Percentiles rank a stretch among this genome's conserved stretches.
These are phyloP conservation scores for Amaranthus palmeri DNA, from an alignment of 148 eudicot genomes.

Conservation along the genomic window DNA sequence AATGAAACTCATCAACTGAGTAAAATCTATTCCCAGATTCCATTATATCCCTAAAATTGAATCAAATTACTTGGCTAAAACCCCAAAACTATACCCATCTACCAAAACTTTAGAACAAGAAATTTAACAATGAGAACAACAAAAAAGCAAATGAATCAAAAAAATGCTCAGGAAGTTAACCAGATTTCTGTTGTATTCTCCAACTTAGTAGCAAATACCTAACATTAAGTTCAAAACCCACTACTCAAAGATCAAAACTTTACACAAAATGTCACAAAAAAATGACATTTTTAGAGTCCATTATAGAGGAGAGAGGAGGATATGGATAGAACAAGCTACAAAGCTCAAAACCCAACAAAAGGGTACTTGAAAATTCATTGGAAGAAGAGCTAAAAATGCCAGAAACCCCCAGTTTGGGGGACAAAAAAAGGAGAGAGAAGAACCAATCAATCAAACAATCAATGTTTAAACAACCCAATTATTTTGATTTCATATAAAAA, in stretches of 20 bases:
- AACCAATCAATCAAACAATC: conserved; percentile 23
- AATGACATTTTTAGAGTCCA: conserved; percentile 6
- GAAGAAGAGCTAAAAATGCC: conserved; percentile 28
- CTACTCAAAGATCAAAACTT: conserved; percentile 28
- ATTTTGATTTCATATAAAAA: neutral
- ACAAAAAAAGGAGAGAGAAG: conserved; percentile 4
- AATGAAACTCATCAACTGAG: conserved; percentile 33
- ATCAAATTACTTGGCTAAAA: conserved; percentile 1
- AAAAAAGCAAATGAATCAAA: conserved; percentile 8
- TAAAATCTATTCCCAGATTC: conserved; percentile 34
- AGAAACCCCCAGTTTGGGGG: conserved; percentile 28
- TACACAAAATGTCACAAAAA: conserved; percentile 12
- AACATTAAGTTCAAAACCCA: conserved; percentile 16
- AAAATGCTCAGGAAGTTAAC: conserved; percentile 6
- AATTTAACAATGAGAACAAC: conserved; percentile 5
- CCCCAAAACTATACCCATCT: conserved; percentile 14
- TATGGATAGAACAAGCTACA: conserved; percentile 21
- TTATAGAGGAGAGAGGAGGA: conserved; percentile 6
- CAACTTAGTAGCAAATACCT: conserved; percentile 19
- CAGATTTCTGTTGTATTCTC: conserved; percentile 11
- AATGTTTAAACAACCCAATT: neutral
- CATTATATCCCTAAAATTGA: conserved; percentile 23
- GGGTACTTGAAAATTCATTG: conserved; percentile 29
- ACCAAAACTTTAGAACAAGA: conserved; percentile 15
- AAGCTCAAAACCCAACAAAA: conserved; percentile 32